Evolutionary conservation across 1,284 basidiomycete genomes (phyloP), one percentile per base, ranked within the genome.

Genomic region (Pisolithus thermaeus): DNA sequence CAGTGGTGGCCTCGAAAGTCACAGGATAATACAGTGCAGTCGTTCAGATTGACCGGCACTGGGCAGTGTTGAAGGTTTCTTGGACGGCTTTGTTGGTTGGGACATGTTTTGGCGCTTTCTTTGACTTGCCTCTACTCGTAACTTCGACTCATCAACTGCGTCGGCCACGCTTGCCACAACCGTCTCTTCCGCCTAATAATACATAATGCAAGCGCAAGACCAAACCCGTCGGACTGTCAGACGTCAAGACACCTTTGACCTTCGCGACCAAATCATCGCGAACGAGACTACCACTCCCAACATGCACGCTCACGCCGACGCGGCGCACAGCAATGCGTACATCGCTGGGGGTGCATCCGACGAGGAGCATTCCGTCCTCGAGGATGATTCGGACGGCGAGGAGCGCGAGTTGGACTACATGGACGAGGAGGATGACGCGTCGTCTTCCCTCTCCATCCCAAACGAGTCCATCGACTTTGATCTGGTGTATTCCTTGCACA

Each of bases 381-480:
- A 89, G 59, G 86, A 88, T 64, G 87, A 87, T 63, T 87, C 83
- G 2, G 85, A 87, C 53, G 78, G 68, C 40, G 83, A 88, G 52
- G 84, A 84, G 51, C 66, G 70, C 38, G 77, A 79, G 20, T 77
- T 80, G 47, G 83, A 86, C 51, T 80, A 79, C 63, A 73, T 80
- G 58, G 83, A 84, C 58, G 80, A 82, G 54, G 84, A 86, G 42
- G 84, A 87, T 63, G 86, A 87, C 65, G 80, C 78, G 51, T 90
- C 88, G 3, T 92, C 89, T 12, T 85, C 83, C 3, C 80, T 92
- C 35, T 90, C 88, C 37, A 90, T 92, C 55, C 91, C 91, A 3
- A 90, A 92, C 66, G 90, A 92, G 65, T 88, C 87, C 54, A 92
- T 93, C 63, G 89, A 93, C 75, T 93, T 93, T 63, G 89, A 90